phyloP scores from a whole-genome alignment of 352 stramenopile species.

The Blastocystis sp. region DNA sequence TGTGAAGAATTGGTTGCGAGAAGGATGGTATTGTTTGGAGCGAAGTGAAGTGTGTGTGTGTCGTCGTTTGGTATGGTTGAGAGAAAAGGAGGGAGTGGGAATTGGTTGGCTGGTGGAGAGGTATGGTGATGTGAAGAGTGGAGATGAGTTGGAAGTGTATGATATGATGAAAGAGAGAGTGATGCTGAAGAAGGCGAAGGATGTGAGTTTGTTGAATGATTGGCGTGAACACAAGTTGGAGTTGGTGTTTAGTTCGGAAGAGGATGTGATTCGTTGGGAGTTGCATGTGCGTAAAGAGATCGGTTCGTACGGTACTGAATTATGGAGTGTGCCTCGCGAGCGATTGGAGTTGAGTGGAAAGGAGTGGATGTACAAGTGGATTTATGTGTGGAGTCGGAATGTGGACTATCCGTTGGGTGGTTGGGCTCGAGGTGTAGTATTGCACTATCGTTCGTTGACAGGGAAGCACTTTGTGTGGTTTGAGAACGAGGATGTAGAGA shows the following conservation, averaged over 20 bases:
- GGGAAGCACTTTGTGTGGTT: conserved; percentile 30
- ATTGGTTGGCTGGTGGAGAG: not conserved
- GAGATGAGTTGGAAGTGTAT: not conserved
- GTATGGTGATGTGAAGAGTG: too few relatives aligned
- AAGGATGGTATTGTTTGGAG: conserved; percentile 6
- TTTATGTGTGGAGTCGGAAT: not conserved
- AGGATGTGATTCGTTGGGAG: not conserved
- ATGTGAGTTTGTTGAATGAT: not conserved
- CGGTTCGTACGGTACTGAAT: not conserved
- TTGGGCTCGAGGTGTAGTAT: conserved; percentile 11
- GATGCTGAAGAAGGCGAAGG: not conserved
- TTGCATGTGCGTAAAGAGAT: not conserved
- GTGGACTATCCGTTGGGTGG: conserved; percentile 13
- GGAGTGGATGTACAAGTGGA: conserved; percentile 35
- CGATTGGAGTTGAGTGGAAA: not conserved
- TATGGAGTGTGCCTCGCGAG: not conserved
- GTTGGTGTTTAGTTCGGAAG: not conserved
- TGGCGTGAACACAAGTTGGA: conserved; percentile 10
- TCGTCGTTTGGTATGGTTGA: not conserved
- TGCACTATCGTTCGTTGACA: conserved; percentile 7
- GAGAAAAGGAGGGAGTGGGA: not conserved
- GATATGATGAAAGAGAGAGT: not conserved
- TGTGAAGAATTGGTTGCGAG: not conserved
- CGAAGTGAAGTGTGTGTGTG: not conserved
- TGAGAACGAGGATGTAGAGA: not conserved